Conservation (phyloP, 768 basidiomycete genomes). For the Russula emetica region DNA sequence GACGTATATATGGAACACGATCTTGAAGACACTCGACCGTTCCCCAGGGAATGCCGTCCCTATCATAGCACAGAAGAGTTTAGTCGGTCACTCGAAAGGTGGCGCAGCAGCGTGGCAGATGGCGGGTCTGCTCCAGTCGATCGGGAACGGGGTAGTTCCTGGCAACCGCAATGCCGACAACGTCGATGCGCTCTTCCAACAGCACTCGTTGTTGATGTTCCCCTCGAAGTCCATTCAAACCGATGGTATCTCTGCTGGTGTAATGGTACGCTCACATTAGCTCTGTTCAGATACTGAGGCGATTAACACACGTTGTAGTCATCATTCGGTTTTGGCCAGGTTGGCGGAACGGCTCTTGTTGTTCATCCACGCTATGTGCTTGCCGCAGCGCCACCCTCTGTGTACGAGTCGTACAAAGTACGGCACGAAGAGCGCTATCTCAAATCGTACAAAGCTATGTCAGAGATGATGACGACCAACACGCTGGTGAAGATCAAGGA, state of each 20-base stretch:
- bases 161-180: slow-evolving; percentile 98
- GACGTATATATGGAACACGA: too few relatives aligned
- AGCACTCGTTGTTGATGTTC: slow-evolving; percentile 91
- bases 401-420: slow-evolving; percentile 68
- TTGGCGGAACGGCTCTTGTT: slow-evolving; percentile 86
- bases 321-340: slow-evolving; percentile 95
- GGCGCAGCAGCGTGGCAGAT: slow-evolving; percentile 99
- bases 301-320: slow-evolving; percentile 47
- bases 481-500: slow-evolving; percentile 94
- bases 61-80: slow-evolving; percentile 94
- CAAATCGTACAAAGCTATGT: slow-evolving; percentile 85
- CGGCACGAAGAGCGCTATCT: slow-evolving; percentile 63
- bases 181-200: slow-evolving; percentile 86
- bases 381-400: slow-evolving; percentile 72
- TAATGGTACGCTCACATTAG: slow-evolving; percentile 54
- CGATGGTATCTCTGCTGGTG: slow-evolving; percentile 82
- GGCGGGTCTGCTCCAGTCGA: slow-evolving; percentile 85
- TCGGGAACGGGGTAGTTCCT: slow-evolving; percentile 82
- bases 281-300: slow-evolving; percentile 21
- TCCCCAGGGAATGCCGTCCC: slow-evolving; percentile 95
- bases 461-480: slow-evolving; percentile 92
- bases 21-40: too few relatives aligned
- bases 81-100: slow-evolving; percentile 97
- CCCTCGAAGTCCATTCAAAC: slow-evolving; percentile 95
- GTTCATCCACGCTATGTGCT: slow-evolving; percentile 90